phyloP scores from a whole-genome alignment of 1,284 basidiomycete genomes.

The Sporisorium graminicola region DNA sequence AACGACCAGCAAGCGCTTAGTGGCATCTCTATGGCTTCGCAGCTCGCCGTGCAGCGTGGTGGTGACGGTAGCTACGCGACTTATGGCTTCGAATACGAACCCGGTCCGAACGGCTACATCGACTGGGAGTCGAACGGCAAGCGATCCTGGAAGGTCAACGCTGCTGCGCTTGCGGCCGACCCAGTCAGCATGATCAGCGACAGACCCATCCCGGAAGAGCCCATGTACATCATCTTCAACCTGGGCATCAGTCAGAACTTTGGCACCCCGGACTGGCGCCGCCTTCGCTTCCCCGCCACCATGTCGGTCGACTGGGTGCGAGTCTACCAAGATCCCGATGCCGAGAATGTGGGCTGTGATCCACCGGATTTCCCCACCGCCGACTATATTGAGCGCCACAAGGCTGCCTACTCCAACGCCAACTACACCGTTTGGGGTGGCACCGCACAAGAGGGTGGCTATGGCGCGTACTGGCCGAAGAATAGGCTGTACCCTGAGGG shows the following conservation, averaged over 20 bases:
- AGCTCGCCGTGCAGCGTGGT: slow-evolving; percentile 56
- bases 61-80: slow-evolving; percentile 47
- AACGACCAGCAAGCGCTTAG: slow-evolving; percentile 78
- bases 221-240: slow-evolving; percentile 64
- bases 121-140: slow-evolving; percentile 71
- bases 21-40: slow-evolving; percentile 55
- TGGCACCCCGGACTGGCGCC: slow-evolving; percentile 43
- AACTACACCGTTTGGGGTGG: slow-evolving; percentile 63
- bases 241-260: slow-evolving; percentile 60
- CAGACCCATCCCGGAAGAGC: slow-evolving; percentile 56
- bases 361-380: slow-evolving; percentile 73
- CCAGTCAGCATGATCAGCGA: slow-evolving; percentile 47
- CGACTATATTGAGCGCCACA: slow-evolving; percentile 72
- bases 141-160: slow-evolving; percentile 73
- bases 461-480: slow-evolving; percentile 57
- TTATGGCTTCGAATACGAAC: slow-evolving; percentile 71
- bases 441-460: slow-evolving; percentile 55
- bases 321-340: slow-evolving; percentile 54
- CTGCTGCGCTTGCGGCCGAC: slow-evolving; percentile 80
- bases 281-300: slow-evolving; percentile 45
- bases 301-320: slow-evolving; percentile 59
- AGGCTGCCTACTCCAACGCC: slow-evolving; percentile 53
- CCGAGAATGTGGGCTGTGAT: slow-evolving; percentile 60
- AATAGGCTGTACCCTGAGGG: slow-evolving; percentile 54
- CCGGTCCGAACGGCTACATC: slow-evolving; percentile 77